Base-by-base conservation (phyloP, 148 eudicot genomes). In the Spergularia bocconei region DNA sequence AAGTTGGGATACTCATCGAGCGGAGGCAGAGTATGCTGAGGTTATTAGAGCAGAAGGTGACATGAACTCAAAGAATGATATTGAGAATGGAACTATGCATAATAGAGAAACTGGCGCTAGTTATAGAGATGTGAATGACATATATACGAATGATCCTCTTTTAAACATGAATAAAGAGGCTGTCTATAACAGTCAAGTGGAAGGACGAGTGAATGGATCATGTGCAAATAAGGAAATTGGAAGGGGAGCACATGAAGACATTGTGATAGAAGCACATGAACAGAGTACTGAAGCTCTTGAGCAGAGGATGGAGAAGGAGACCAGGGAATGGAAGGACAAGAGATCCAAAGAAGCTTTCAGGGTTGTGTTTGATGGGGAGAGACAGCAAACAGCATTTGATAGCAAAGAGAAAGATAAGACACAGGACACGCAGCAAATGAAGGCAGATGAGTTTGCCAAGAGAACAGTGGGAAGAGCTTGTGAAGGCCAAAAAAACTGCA, bases 201-300 rank as follows among this genome's bases (percentile, higher is more conserved):
- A 75, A 70, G 71, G 74, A 58, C 66, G 51, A 69, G 68, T 55
- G 38, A 74, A 29, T 51, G 83, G 63, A 53, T 69, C 78, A 10
- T n/a, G 36, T 77, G 76, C 71, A 64, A 66, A 55, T 56, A 79
- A 63, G 68, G 74, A 75, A 36, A 67, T 25, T 54, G 80, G 72
- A 66, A 78, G 54, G 76, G 79, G 74, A 74, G 71, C 62, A 56
- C 69, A 72, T 51, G 84, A 70, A 78, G 57, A 69, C 62, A n/a
- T 68, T 67, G 70, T 53, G 51, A 69, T 44, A 61, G 74, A 81
- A 17, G 74, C 70, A 72, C 81, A 69, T 69, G 70, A 76, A 61
- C 72, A 69, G 76, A 60, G 47, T 67, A 17, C 53, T 69, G 90
- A 81, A 50, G 71, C 77, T 79, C 69, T 55, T 17, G 44, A 71